Evolutionary conservation across 495 filamentous ascomycete genomes (phyloP).

Genomic region (Parmelia sp.): DNA sequence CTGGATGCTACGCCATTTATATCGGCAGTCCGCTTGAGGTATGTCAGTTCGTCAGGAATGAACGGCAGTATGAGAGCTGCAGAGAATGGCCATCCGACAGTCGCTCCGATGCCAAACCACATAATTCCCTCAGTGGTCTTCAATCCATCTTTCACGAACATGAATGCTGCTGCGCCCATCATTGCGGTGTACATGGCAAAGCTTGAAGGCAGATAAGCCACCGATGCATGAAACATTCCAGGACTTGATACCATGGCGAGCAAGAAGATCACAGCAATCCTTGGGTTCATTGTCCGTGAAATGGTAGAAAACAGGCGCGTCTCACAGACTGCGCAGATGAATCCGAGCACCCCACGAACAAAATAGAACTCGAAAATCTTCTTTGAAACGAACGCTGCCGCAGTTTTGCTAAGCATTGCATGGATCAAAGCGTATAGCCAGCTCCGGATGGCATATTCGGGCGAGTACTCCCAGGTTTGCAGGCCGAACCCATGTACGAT

Average conservation of each 20-base stretch:
- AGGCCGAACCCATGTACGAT: slow-evolving; percentile 86
- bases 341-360: slow-evolving; percentile 65
- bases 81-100: slow-evolving; percentile 94
- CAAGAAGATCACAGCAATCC: slow-evolving; percentile 78
- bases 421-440: slow-evolving; percentile 92
- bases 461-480: slow-evolving; percentile 99
- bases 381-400: slow-evolving; percentile 51
- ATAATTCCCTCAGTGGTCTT: slow-evolving; percentile 76
- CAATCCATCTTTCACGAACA: slow-evolving; percentile 71
- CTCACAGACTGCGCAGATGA: slow-evolving; percentile 72
- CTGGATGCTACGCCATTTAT: slow-evolving; percentile 50
- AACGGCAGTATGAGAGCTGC: slow-evolving; percentile 77
- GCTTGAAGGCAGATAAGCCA: slow-evolving; percentile 82
- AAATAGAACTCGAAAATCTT: slow-evolving; percentile 80
- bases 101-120: slow-evolving; percentile 85
- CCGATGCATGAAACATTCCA: slow-evolving; percentile 88
- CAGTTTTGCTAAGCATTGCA: slow-evolving; percentile 59
- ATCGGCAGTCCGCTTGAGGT: slow-evolving; percentile 54
- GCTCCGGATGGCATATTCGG: slow-evolving; percentile 88
- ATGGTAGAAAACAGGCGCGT: slow-evolving; percentile 72
- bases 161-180: slow-evolving; percentile 78
- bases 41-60: slow-evolving; percentile 64
- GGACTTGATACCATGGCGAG: slow-evolving; percentile 68
- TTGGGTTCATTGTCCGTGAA: slow-evolving; percentile 63
- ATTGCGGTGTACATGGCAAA: slow-evolving; percentile 96